A percentile compares a stretch with the other conserved stretches of the same genome.
Conservation (phyloP, 495 filamentous ascomycete genomes). For the Hypoxylon fragiforme region DNA sequence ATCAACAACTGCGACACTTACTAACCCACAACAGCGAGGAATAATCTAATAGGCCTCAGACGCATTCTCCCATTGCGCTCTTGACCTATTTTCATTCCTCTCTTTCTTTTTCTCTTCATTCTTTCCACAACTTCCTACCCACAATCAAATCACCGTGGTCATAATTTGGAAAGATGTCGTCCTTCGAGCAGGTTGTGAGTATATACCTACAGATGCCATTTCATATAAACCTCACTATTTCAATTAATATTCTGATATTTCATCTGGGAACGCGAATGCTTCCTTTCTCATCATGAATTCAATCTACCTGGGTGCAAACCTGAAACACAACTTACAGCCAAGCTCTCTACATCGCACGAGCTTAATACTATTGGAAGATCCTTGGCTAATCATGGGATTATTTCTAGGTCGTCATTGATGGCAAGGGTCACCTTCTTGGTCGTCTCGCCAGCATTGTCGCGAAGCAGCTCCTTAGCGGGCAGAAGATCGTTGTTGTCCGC, state of each 20-base stretch:
- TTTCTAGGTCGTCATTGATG: slow-evolving; percentile 90
- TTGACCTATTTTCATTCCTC: slow-evolving; percentile 37
- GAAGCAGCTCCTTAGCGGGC: slow-evolving; percentile 98
- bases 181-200: slow-evolving; percentile 96
- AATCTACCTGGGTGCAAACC: slow-evolving; percentile 1
- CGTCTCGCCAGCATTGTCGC: slow-evolving; percentile 98
- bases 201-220: slow-evolving; percentile 22
- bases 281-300: too few relatives aligned
- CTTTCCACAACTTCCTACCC: slow-evolving; percentile 35
- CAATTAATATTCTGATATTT: not conserved
- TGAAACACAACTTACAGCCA: not conserved
- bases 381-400: slow-evolving; percentile 8
- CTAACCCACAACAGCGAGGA: slow-evolving; percentile 41
- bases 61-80: slow-evolving; percentile 38
- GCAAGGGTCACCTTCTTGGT: slow-evolving; percentile 99
- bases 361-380: not conserved
- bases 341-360: slow-evolving; percentile 3
- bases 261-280: not conserved
- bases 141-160: slow-evolving; percentile 36
- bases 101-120: slow-evolving; percentile 36
- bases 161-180: slow-evolving; percentile 82
- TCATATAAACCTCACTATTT: slow-evolving; percentile 1
- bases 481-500: slow-evolving; percentile 99
- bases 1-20: slow-evolving; percentile 38
- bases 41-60: slow-evolving; percentile 35